A percentile compares a stretch with the other conserved stretches of the same genome.
These are phyloP conservation scores for Ailanthus altissimus DNA, from an alignment of 345 rosid genomes.

Conservation along the genomic window DNA sequence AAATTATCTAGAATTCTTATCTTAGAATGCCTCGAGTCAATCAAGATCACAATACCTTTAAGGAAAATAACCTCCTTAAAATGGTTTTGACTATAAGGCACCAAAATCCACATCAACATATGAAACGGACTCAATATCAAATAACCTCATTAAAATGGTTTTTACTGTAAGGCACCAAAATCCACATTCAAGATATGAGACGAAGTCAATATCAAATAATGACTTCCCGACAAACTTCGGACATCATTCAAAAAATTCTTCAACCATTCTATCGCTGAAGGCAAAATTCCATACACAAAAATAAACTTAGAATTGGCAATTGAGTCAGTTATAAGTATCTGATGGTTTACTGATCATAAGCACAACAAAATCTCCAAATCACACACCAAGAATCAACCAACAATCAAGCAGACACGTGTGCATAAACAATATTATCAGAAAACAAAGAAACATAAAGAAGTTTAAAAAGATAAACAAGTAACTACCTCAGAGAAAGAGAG, in stretches of 20 bases:
- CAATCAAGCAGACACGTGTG: not conserved
- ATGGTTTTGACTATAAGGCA: not conserved
- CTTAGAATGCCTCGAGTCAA: not conserved
- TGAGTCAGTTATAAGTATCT: not conserved
- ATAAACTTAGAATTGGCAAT: not conserved
- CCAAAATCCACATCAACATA: not conserved
- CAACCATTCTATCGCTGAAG: not conserved
- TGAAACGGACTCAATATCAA: not conserved
- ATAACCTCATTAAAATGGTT: too few relatives aligned
- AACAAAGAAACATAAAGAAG: not conserved
- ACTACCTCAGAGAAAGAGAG: constrained; percentile 58
- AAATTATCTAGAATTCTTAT: not conserved
- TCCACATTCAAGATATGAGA: not conserved
- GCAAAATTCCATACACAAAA: not conserved
- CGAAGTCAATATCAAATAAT: not conserved
- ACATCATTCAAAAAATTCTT: not conserved
- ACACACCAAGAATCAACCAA: not conserved
- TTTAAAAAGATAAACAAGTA: not conserved
- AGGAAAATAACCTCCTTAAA: not conserved
- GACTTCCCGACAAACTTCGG: not conserved
- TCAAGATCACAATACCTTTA: not conserved
- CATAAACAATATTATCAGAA: not conserved
- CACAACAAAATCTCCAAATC: not conserved
- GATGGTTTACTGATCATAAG: not conserved
- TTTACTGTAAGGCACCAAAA: too few relatives aligned